Conservation (phyloP, 148 eudicot species). For the Chenopodium suecicum region DNA sequence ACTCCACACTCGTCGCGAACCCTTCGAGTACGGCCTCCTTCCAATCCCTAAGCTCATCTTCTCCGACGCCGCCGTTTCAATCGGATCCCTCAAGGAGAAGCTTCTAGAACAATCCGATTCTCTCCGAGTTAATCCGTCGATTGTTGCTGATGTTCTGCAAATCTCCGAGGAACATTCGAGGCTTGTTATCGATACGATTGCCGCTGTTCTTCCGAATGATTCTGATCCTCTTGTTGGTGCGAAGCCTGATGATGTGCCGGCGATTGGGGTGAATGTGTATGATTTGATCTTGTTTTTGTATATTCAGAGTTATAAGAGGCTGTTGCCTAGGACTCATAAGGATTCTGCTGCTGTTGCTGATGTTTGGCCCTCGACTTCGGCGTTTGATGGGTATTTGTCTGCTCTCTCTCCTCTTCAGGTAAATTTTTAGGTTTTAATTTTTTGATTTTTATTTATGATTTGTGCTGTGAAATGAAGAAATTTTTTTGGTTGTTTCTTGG, state of each 20-base stretch:
- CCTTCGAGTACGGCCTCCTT: constrained; percentile 90
- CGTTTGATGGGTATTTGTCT: constrained; percentile 85
- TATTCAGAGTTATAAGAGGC: constrained; percentile 81
- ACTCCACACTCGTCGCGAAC: constrained; percentile 77
- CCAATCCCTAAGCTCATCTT: constrained; percentile 90
- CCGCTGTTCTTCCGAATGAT: constrained; percentile 51
- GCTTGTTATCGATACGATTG: constrained; percentile 64
- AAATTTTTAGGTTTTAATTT: neutral
- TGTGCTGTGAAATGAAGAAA: neutral
- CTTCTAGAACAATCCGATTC: constrained; percentile 35
- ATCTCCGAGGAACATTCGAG: constrained; percentile 63
- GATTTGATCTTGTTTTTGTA: constrained; percentile 81
- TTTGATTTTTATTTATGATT: neutral
- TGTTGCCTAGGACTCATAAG: constrained; percentile 78
- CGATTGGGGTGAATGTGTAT: constrained; percentile 53
- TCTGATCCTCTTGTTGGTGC: constrained; percentile 58
- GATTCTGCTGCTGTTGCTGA: constrained; percentile 89
- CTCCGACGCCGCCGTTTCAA: constrained; percentile 62
- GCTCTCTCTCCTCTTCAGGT: constrained; percentile 98
- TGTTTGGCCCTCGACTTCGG: constrained; percentile 95
- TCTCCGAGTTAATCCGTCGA: constrained; percentile 40
- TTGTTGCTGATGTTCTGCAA: constrained; percentile 51
- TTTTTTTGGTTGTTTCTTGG: neutral
- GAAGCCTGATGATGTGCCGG: constrained; percentile 42
- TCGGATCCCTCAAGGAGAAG: constrained; percentile 51